Percentiles rank a stretch among this genome's conserved stretches.
phyloP scores from a whole-genome alignment of 163 green algal genomes.

The Chloromonas sp. region DNA sequence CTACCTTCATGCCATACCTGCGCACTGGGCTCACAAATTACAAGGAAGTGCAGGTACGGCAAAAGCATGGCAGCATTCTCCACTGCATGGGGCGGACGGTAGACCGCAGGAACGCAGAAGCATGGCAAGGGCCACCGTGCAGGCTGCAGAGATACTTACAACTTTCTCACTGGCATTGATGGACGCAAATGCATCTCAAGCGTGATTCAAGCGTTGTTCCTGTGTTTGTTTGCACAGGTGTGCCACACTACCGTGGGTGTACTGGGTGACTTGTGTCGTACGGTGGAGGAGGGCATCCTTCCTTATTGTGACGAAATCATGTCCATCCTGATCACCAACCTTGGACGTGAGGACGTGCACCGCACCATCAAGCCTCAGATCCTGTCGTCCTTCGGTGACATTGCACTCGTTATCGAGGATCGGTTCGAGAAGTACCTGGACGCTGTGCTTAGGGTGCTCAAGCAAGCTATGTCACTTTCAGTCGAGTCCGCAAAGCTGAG shows the following conservation, averaged over 20 bases:
- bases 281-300: conserved; percentile 70
- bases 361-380: conserved; percentile 94
- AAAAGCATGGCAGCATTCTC: background rate
- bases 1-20: conserved; percentile 75
- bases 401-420: conserved; percentile 84
- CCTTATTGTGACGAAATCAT: conserved; percentile 86
- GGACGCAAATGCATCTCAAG: too few relatives aligned
- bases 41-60: conserved; percentile 57
- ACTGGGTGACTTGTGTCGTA: conserved; percentile 84
- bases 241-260: conserved; percentile 89
- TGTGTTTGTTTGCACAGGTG: conserved; percentile 41
- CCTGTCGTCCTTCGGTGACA: conserved; percentile 86
- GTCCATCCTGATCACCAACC: conserved; percentile 59
- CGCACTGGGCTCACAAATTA: conserved; percentile 80
- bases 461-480: conserved; percentile 19
- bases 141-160: background rate
- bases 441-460: conserved; percentile 29
- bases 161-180: too few relatives aligned
- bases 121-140: background rate
- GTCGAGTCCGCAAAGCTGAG: conserved; percentile 5
- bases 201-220: too few relatives aligned
- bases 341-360: conserved; percentile 72
- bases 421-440: conserved; percentile 80
- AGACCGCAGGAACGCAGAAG: background rate
- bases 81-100: background rate